phyloP scores from a whole-genome alignment of 768 basidiomycete genomes.

The Boletus pseudopeckii region DNA sequence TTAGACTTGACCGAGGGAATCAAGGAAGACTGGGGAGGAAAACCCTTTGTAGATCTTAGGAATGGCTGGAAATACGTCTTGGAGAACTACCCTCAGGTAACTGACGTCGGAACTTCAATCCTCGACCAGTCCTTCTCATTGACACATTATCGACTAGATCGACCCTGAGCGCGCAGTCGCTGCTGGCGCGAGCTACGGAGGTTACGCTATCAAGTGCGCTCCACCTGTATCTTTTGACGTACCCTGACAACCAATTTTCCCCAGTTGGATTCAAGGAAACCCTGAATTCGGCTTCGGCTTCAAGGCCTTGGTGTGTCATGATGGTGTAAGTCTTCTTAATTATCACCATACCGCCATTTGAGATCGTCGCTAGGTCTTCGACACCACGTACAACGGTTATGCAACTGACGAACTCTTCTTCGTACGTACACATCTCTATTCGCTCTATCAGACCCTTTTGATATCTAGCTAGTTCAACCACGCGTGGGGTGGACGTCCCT shows the following conservation, averaged over 20 bases:
- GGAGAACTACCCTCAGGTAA: constrained; percentile 65
- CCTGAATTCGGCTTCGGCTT: constrained; percentile 85
- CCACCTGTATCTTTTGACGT: neutral
- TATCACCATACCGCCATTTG: neutral
- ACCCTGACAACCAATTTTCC: constrained; percentile 3
- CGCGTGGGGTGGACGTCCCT: constrained; percentile 82
- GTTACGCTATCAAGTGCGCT: constrained; percentile 81
- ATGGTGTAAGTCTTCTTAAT: constrained; percentile 58
- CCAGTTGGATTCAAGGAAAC: constrained; percentile 93
- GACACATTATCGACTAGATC: constrained; percentile 44
- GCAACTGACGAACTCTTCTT: constrained; percentile 92
- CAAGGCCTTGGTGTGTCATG: constrained; percentile 90
- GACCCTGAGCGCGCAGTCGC: constrained; percentile 68
- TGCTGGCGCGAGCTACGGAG: constrained; percentile 83
- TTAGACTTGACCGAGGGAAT: constrained; percentile 80
- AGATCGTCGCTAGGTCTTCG: constrained; percentile 54
- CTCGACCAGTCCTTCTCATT: neutral
- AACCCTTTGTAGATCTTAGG: constrained; percentile 74
- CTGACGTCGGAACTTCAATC: neutral
- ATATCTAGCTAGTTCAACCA: constrained; percentile 65
- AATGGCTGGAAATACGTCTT: constrained; percentile 73
- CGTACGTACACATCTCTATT: constrained; percentile 41
- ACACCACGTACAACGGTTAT: constrained; percentile 75
- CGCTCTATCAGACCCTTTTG: neutral
- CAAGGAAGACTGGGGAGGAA: constrained; percentile 79